Evolutionary conservation across 2,329 filamentous ascomycete species (phyloP), one percentile per base, ranked within the genome.

Genomic region (Ceratocystis variospora): DNA sequence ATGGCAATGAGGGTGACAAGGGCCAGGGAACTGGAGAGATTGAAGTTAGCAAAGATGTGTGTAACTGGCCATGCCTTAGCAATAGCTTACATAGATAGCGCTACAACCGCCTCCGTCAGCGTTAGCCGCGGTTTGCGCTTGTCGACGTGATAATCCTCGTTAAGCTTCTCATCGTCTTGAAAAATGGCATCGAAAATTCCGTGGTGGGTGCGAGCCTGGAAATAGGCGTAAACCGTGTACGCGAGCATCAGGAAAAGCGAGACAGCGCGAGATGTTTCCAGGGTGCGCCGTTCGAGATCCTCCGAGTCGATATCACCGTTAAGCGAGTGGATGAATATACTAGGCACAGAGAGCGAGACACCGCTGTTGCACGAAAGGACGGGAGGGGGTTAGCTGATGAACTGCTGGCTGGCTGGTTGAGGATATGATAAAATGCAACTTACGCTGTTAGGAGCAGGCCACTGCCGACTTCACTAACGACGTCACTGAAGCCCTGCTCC

Each of bases 371-470:
- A 25, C 6, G 4, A 12, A 3, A 3, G 7, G 2, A 31, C 15
- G 19, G 10, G 10, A 17, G 25, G 10, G 5, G 22, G 62, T 68
- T 59, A 67, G 62, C 37, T 59, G 22, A 19, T n/a, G 28, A 8
- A 6, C n/a, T 22, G 8, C 19, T 8, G 4, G 61, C 17, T 19
- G 19, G 19, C 19, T 19, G 19, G 19, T 2, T 15, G 25, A 17
- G n/a, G 19, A 15, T 8, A 28, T 8, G 7, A 17, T 7, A 31
- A 44, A 17, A 45, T 45, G 7, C 71, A 72, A 83, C 88, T 70
- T 84, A 89, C 77, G 89, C 89, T 66, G 90, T 89, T 63, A 95
- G 78, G 25, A 95, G 78, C 61, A 95, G 74, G 0, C 88, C 89
- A 61, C 83, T 89, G 19, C 90, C 90, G 6, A 88, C 87, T 75